A percentile compares a stretch with the other conserved stretches of the same genome.
Conservation (phyloP, 768 basidiomycete species). For the Termitomyces bulborhizus region DNA sequence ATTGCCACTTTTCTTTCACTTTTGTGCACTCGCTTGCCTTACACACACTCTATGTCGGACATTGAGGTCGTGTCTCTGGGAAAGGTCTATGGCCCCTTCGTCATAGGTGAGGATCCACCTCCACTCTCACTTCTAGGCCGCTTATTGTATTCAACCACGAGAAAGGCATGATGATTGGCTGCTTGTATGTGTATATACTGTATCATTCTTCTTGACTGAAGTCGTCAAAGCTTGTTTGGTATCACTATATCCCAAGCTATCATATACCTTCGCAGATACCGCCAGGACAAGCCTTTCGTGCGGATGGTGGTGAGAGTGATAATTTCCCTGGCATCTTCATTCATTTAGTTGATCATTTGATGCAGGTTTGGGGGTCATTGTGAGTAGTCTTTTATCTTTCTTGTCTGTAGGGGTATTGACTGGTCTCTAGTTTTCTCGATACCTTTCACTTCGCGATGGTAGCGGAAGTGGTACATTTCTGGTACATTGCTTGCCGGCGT, state of each 20-base stretch:
- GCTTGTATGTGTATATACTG: neutral
- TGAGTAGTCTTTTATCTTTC: neutral
- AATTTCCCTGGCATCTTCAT: neutral
- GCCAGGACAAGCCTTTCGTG: slow-evolving; percentile 2
- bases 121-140: neutral
- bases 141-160: neutral
- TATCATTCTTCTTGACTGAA: neutral
- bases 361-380: slow-evolving; percentile 9
- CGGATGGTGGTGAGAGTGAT: neutral
- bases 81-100: slow-evolving; percentile 6
- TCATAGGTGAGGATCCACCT: slow-evolving; percentile 1
- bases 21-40: neutral
- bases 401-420: too few relatives aligned
- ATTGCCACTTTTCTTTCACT: neutral
- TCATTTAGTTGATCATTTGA: neutral
- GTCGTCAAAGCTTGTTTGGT: neutral
- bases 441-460: slow-evolving; percentile 10
- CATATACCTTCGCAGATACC: slow-evolving; percentile 8
- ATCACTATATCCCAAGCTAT: slow-evolving; percentile 7
- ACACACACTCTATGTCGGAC: neutral
- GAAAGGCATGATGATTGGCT: slow-evolving; percentile 11
- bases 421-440: slow-evolving; percentile 1
- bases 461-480: slow-evolving; percentile 8
- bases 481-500: slow-evolving; percentile 5
- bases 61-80: slow-evolving; percentile 3